These are phyloP conservation scores for Epichloe scottii DNA, from an alignment of 2,329 filamentous ascomycete genomes.

Conservation along the genomic window DNA sequence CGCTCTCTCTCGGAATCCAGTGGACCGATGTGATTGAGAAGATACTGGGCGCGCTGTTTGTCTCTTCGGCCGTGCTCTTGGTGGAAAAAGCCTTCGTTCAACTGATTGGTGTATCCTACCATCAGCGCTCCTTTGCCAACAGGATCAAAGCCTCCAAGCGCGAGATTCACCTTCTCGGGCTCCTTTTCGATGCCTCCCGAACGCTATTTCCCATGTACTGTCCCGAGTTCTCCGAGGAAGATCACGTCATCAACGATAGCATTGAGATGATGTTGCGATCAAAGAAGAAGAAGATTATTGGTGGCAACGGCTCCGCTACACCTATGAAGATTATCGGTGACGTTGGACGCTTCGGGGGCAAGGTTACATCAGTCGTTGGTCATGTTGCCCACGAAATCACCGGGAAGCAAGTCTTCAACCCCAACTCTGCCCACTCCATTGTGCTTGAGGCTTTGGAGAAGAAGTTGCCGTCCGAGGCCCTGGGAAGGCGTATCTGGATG, in stretches of 20 bases:
- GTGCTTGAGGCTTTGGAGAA: constrained; percentile 84
- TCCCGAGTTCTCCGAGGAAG: constrained; percentile 79
- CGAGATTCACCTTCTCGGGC: constrained; percentile 65
- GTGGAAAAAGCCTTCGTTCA: constrained; percentile 71
- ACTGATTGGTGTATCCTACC: constrained; percentile 74
- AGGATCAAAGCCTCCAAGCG: constrained; percentile 84
- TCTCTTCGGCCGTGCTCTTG: constrained; percentile 58
- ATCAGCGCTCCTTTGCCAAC: constrained; percentile 70
- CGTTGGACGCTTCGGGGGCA: constrained; percentile 76
- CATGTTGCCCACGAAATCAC: constrained; percentile 92
- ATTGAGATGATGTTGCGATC: constrained; percentile 55
- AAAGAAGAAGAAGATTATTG: constrained; percentile 30
- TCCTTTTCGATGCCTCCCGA: constrained; percentile 84
- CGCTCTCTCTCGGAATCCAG: constrained; percentile 21
- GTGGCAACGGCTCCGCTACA: constrained; percentile 48
- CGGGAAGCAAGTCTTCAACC: constrained; percentile 89
- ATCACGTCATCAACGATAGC: constrained; percentile 81
- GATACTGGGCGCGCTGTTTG: constrained; percentile 53
- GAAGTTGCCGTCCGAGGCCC: constrained; percentile 70
- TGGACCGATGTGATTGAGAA: constrained; percentile 50
- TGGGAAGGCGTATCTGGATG: constrained; percentile 95
- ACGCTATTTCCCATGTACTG: constrained; percentile 87
- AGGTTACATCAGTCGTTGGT: constrained; percentile 84
- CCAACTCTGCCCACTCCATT: constrained; percentile 78
- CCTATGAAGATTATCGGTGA: constrained; percentile 70